phyloP scores from a whole-genome alignment of 1,284 basidiomycete genomes.

The Sphaerobolus stellatus region DNA sequence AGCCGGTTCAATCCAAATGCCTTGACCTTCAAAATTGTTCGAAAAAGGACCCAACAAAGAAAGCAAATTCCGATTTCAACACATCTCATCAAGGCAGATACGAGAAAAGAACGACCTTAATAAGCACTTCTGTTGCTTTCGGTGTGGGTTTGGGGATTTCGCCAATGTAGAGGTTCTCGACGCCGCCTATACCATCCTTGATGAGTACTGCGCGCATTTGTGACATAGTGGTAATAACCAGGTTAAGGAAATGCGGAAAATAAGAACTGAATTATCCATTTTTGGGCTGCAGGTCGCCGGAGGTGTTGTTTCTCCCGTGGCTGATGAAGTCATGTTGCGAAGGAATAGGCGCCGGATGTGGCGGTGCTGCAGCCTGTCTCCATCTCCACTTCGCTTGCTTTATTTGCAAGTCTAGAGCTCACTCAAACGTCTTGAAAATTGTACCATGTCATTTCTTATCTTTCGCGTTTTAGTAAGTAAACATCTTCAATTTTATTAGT shows the following conservation, averaged over 20 bases:
- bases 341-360: not conserved
- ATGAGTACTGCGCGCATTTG: slow-evolving; percentile 82
- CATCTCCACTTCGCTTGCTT: not conserved
- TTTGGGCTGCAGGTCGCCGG: not conserved
- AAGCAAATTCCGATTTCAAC: not conserved
- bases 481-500: too few relatives aligned
- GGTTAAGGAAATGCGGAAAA: too few relatives aligned
- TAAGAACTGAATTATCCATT: too few relatives aligned
- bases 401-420: not conserved
- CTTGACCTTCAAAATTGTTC: slow-evolving; percentile 48
- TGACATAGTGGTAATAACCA: too few relatives aligned
- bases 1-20: slow-evolving; percentile 88
- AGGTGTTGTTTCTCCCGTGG: not conserved
- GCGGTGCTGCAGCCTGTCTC: not conserved
- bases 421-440: too few relatives aligned
- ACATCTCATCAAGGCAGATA: not conserved
- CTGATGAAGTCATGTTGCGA: not conserved
- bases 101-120: slow-evolving; percentile 55
- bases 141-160: slow-evolving; percentile 63
- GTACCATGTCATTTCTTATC: too few relatives aligned
- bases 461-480: too few relatives aligned
- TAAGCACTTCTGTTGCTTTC: slow-evolving; percentile 63
- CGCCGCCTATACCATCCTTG: slow-evolving; percentile 76
- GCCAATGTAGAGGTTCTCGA: slow-evolving; percentile 79
- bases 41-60: not conserved